phyloP scores from a whole-genome alignment of 495 filamentous ascomycete species.

The Tuber umbilicatum region DNA sequence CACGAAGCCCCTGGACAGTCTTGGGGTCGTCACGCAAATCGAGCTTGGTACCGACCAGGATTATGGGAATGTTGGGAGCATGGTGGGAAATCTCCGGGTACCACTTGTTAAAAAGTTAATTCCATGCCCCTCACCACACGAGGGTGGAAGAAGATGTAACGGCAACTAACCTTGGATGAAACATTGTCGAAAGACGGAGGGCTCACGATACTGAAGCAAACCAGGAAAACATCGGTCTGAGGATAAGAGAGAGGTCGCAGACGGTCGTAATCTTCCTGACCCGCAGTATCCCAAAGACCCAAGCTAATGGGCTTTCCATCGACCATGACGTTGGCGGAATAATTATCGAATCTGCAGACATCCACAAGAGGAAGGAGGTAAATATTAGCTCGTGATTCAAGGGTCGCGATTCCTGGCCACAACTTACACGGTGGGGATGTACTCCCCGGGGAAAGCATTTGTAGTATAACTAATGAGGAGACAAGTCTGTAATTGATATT shows the following conservation, averaged over 20 bases:
- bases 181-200: slow-evolving; percentile 97
- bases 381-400: slow-evolving; percentile 6
- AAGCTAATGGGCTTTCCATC: slow-evolving; percentile 95
- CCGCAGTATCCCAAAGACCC: slow-evolving; percentile 97
- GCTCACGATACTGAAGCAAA: slow-evolving; percentile 98
- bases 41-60: slow-evolving; percentile 94
- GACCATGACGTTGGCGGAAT: slow-evolving; percentile 97
- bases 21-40: slow-evolving; percentile 87
- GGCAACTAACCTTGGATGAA: slow-evolving; percentile 70
- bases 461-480: slow-evolving; percentile 98
- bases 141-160: background rate
- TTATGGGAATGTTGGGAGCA: slow-evolving; percentile 90
- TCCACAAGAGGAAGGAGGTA: slow-evolving; percentile 15
- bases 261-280: slow-evolving; percentile 97
- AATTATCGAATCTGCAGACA: slow-evolving; percentile 89
- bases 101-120: slow-evolving; percentile 55
- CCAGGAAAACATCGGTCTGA: slow-evolving; percentile 95
- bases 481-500: slow-evolving; percentile 66
- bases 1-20: slow-evolving; percentile 66
- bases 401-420: slow-evolving; percentile 6
- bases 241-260: slow-evolving; percentile 93
- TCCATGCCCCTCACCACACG: slow-evolving; percentile 9
- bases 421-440: slow-evolving; percentile 96
- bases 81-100: slow-evolving; percentile 95
- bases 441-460: slow-evolving; percentile 97